phyloP scores from a whole-genome alignment of 148 eudicot genomes.

The Silene latifolia region DNA sequence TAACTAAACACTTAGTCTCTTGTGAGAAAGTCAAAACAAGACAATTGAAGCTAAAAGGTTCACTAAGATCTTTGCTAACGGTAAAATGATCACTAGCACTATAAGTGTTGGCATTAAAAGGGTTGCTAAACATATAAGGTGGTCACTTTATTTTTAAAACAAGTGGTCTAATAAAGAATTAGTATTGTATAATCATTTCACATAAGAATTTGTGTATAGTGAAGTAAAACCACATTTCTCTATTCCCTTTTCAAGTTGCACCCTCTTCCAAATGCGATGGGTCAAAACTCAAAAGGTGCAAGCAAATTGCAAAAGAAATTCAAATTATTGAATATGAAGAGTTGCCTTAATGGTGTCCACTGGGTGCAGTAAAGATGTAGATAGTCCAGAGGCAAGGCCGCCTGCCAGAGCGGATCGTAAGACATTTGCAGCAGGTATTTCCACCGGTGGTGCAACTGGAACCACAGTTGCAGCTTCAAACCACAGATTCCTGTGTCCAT shows the following conservation, averaged over 20 bases:
- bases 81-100: neutral
- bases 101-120: too few species aligned
- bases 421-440: slow-evolving; percentile 77
- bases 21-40: neutral
- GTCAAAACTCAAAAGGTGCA: neutral
- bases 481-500: slow-evolving; percentile 86
- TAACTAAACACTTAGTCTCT: neutral
- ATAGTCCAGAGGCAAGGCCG: slow-evolving; percentile 87
- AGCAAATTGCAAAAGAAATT: neutral
- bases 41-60: neutral
- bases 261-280: neutral
- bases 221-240: neutral
- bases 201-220: neutral
- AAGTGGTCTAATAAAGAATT: too few species aligned
- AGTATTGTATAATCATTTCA: neutral
- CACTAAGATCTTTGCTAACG: neutral
- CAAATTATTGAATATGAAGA: slow-evolving; percentile 6
- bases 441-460: slow-evolving; percentile 93
- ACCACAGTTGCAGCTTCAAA: slow-evolving; percentile 97
- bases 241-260: neutral
- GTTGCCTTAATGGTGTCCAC: slow-evolving; percentile 80
- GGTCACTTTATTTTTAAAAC: too few species aligned
- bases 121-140: neutral
- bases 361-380: slow-evolving; percentile 83
- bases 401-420: slow-evolving; percentile 84